Evolutionary conservation across 2,329 filamentous ascomycete genomes (phyloP), one percentile per base, ranked within the genome.

Genomic region (Pseudogymnoascus sp.): DNA sequence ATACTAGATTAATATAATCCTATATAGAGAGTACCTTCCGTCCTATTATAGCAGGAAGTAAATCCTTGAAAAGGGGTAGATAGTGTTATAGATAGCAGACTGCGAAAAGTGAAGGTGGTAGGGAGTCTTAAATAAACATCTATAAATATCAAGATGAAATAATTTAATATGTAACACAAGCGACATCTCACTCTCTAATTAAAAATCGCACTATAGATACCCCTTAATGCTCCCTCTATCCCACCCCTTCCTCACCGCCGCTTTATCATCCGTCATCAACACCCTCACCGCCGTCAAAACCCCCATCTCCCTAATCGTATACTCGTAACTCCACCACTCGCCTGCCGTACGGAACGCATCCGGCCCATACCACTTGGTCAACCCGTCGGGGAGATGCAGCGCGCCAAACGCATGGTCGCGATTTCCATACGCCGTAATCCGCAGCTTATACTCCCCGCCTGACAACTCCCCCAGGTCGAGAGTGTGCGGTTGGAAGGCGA

Each of bases 321-420:
- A 46, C 41, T 46, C 41, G 8, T 46, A 46, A 46, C 41, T 46
- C 41, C 41, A 46, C 41, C 41, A 46, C 11, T 46, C 41, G 3
- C 41, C 41, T 2, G 41, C 41, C 41, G 41, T 46, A 0, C 41
- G 41, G 22, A 68, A 71, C 11, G 66, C 63, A 50, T 68, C 66
- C 1, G 70, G 70, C 6, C 59, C 64, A 62, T 68, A 70, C 31
- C 62, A 65, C 33, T 63, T 60, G 11, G 66, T 68, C 26, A 68
- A 62, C 24, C 67, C 67, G 46, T 68, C 68, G 2, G 65, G 61
- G 3, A 70, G 31, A 64, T 72, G 71, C 6, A 72, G 62, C 50
- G 69, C 68, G 3, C 70, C 70, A 62, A 72, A 72, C n/a, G 66
- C 61, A 62, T 72, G 71, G 41, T 70, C 68, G 6, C 70, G 64